Evolutionary conservation across 2,329 filamentous ascomycete species (phyloP).

Genomic region (Sporothrix humicola): DNA sequence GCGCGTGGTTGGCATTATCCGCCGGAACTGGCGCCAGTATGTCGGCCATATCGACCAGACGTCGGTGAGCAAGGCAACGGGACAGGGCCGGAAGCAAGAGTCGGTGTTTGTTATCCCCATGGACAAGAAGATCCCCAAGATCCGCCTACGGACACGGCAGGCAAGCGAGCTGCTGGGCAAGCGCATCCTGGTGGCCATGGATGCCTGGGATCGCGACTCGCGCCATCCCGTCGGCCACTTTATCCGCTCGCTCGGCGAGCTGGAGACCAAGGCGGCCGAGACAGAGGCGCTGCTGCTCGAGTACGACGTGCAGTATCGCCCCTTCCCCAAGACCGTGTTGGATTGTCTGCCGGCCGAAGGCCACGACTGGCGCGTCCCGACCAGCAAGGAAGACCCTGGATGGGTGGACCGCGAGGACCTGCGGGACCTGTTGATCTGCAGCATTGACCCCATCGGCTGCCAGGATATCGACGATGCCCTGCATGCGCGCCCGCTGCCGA

Average conservation of each 20-base stretch:
- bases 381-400: conserved; percentile 77
- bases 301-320: conserved; percentile 96
- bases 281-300: conserved; percentile 93
- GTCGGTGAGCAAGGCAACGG: conserved; percentile 74
- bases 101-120: conserved; percentile 95
- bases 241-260: conserved; percentile 86
- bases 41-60: conserved; percentile 93
- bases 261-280: conserved; percentile 97
- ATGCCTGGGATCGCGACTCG: conserved; percentile 93
- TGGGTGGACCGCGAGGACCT: conserved; percentile 88
- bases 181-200: conserved; percentile 89
- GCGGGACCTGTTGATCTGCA: conserved; percentile 86
- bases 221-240: conserved; percentile 93
- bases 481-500: conserved; percentile 81
- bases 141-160: conserved; percentile 88
- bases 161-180: conserved; percentile 88
- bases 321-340: conserved; percentile 92
- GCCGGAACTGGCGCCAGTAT: conserved; percentile 97
- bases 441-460: conserved; percentile 93
- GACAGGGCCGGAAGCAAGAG: conserved; percentile 82
- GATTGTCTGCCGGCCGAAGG: conserved; percentile 92
- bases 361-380: conserved; percentile 90
- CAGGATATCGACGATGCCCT: conserved; percentile 98
- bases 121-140: conserved; percentile 98
- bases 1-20: conserved; percentile 87